Percentiles rank a stretch among this genome's conserved stretches.
Evolutionary conservation across 495 filamentous ascomycete species (phyloP).

Genomic region (Clohesyomyces aquaticus): DNA sequence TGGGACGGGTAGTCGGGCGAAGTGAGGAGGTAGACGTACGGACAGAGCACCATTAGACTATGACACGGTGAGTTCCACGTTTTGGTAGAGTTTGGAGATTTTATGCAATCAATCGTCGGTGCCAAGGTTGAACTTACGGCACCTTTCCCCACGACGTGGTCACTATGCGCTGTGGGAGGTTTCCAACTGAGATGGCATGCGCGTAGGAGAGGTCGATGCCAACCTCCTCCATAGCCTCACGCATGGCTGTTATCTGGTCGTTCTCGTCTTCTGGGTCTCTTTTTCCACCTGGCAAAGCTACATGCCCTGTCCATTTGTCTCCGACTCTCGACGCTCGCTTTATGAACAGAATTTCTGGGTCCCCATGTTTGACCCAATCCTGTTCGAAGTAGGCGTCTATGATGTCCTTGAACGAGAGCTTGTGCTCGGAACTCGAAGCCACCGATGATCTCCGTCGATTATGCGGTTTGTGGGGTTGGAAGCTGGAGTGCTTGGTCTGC

Average conservation of each 20-base stretch:
- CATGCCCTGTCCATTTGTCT: slow-evolving; percentile 77
- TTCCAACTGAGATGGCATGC: slow-evolving; percentile 63
- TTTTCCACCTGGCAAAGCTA: slow-evolving; percentile 75
- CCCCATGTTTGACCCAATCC: slow-evolving; percentile 72
- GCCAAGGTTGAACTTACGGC: slow-evolving; percentile 55
- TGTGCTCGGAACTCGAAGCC: slow-evolving; percentile 34
- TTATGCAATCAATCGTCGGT: neutral
- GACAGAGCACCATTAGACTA: slow-evolving; percentile 78
- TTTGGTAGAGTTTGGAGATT: neutral
- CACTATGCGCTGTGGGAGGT: slow-evolving; percentile 72
- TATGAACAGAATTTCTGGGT: slow-evolving; percentile 77
- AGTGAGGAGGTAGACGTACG: slow-evolving; percentile 71
- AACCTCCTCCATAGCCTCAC: slow-evolving; percentile 74
- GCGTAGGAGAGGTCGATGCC: slow-evolving; percentile 64
- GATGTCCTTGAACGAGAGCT: slow-evolving; percentile 48
- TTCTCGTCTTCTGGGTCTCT: slow-evolving; percentile 69
- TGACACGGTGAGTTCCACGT: slow-evolving; percentile 3
- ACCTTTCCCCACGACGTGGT: slow-evolving; percentile 73
- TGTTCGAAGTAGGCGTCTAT: slow-evolving; percentile 68
- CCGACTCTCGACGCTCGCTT: slow-evolving; percentile 71
- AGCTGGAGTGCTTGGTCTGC: slow-evolving; percentile 11
- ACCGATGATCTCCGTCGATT: slow-evolving; percentile 22
- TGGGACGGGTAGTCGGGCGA: slow-evolving; percentile 61
- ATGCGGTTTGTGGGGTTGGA: slow-evolving; percentile 5
- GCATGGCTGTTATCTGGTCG: slow-evolving; percentile 66